These are phyloP conservation scores for Pseudoneurospora amorphoporcata DNA, from an alignment of 495 filamentous ascomycete species.

Conservation along the genomic window DNA sequence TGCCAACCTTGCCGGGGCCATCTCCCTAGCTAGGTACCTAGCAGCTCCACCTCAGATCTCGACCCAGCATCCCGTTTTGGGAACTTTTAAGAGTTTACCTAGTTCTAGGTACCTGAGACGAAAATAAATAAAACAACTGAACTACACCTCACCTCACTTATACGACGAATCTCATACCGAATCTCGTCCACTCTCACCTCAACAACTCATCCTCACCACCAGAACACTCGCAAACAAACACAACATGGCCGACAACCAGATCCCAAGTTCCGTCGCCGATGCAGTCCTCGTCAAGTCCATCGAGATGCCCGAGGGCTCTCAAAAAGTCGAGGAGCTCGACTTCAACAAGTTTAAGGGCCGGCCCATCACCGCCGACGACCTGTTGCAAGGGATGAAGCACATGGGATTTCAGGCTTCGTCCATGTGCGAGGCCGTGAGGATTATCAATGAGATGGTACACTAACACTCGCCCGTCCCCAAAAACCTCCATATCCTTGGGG, in stretches of 20 bases:
- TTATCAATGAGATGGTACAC: conserved; percentile 90
- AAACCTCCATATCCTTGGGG: neutral
- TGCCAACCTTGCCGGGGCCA: neutral
- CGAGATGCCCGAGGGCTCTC: conserved; percentile 62
- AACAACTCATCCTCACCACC: neutral
- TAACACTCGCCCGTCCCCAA: neutral
- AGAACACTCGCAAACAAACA: neutral
- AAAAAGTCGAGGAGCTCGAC: conserved; percentile 75
- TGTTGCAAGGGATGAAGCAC: conserved; percentile 68
- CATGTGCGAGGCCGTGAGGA: conserved; percentile 70
- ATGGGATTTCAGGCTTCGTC: conserved; percentile 92
- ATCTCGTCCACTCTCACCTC: neutral
- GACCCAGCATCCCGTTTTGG: neutral
- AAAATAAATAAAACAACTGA: neutral
- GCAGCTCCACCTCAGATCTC: neutral
- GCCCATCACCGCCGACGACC: conserved; percentile 72
- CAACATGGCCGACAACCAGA: conserved; percentile 24
- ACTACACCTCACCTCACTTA: neutral
- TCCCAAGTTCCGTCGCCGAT: conserved; percentile 60
- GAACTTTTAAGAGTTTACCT: neutral
- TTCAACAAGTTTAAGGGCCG: conserved; percentile 69
- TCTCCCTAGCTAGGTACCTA: neutral
- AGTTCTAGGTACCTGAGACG: neutral
- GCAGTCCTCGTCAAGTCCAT: conserved; percentile 86
- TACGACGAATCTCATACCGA: neutral